Conservation (phyloP, 768 basidiomycete genomes). For the Amanita molliuscula region DNA sequence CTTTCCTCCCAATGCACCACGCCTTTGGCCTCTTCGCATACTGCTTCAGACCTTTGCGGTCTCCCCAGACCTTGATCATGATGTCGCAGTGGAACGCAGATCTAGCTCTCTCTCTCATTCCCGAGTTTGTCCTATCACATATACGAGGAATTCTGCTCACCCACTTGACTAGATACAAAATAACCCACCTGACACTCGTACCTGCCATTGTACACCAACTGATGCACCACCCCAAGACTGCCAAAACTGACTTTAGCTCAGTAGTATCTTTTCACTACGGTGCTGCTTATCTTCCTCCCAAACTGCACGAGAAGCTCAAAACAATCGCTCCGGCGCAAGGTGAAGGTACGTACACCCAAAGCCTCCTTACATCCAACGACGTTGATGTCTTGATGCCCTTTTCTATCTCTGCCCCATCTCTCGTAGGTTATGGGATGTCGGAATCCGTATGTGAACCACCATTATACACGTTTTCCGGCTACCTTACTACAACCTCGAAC, state of each 20-base stretch:
- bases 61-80: slow-evolving; percentile 38
- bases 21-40: slow-evolving; percentile 49
- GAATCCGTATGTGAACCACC: slow-evolving; percentile 37
- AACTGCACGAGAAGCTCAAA: slow-evolving; percentile 34
- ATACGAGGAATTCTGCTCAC: not conserved
- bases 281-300: slow-evolving; percentile 58
- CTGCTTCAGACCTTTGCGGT: slow-evolving; percentile 37
- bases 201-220: slow-evolving; percentile 62
- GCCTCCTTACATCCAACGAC: not conserved
- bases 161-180: slow-evolving; percentile 33
- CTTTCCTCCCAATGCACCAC: slow-evolving; percentile 62
- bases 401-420: not conserved
- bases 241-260: slow-evolving; percentile 42
- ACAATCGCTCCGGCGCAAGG: slow-evolving; percentile 23
- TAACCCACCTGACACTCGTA: slow-evolving; percentile 39
- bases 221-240: slow-evolving; percentile 40
- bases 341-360: slow-evolving; percentile 31
- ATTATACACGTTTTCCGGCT: not conserved
- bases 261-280: slow-evolving; percentile 36
- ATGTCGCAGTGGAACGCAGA: slow-evolving; percentile 47
- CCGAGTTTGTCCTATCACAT: not conserved
- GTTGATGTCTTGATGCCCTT: not conserved
- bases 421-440: slow-evolving; percentile 61
- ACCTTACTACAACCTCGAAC: not conserved
- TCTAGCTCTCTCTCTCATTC: not conserved